Evolutionary conservation across 106 monocot species (phyloP), one percentile per base, ranked within the genome.

Genomic region (Chionographis japonica): DNA sequence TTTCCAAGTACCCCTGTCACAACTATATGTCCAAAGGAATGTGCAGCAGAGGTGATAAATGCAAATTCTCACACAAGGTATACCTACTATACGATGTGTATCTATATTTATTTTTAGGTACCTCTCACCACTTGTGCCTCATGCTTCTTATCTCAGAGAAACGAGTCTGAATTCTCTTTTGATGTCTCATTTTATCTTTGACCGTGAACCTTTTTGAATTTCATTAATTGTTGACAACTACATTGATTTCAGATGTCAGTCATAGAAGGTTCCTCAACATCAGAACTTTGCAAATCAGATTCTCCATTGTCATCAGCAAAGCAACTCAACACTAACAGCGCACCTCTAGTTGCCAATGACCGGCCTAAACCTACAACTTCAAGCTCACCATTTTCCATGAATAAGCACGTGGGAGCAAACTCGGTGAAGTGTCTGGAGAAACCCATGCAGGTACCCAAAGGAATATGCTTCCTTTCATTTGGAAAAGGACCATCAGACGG

Each of bases 21-120:
- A 89, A 82, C 62, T 87, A 72, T 62, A 58, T 55, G 41, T 73
- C 84, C 39, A 78, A 77, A 52, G 97, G 97, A 40, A 72, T 40
- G 57, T 97, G 97, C 37, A 75, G 18, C 42, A 74, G 94, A 81
- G 94, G 90, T 65, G 85, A 90, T 43, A 71, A 58, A 49, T 94
- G 94, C 87, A 87, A 80, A 60, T 94, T 94, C 70, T 94, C 94
- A 5, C 94, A 94, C 60, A 78, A 87, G 80, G 90, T 90, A 80
- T 20, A 27, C 27, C 17, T 63, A 3, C 6, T 54, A 19, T 46
- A 53, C 17, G 2, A 37, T 40, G 19, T 54, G 16, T 54, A 16
- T 12, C 9, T 68, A 2, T 51, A 53, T 39, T 58, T 57, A 39
- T 57, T 3, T 64, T 41, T 69, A 56, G 40, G 42, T 68, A 62